phyloP scores from a whole-genome alignment of 345 rosid genomes.

The Microcos paniculata region DNA sequence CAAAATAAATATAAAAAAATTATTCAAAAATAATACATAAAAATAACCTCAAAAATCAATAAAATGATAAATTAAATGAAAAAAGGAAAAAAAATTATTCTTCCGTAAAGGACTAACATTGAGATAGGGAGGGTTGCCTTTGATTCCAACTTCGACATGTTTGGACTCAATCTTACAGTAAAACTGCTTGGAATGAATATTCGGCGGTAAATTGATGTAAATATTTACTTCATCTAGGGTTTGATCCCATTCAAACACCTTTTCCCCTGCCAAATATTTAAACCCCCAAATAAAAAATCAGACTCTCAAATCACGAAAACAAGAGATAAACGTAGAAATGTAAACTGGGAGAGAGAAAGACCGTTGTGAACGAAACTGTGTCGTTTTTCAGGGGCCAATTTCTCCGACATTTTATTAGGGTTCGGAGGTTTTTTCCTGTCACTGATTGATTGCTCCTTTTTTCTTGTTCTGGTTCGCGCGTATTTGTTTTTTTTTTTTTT shows the following conservation, averaged over 20 bases:
- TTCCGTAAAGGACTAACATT: constrained; percentile 52
- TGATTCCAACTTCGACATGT: constrained; percentile 90
- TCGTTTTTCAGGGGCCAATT: constrained; percentile 68
- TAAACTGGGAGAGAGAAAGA: not conserved
- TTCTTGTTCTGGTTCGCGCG: constrained; percentile 5
- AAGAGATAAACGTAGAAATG: not conserved
- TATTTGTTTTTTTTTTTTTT: not conserved
- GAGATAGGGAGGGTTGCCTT: constrained; percentile 94
- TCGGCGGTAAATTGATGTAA: constrained; percentile 71
- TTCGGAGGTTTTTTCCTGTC: not conserved
- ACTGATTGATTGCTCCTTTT: not conserved
- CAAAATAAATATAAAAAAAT: not conserved
- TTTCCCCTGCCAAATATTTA: constrained; percentile 42
- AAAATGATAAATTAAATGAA: not conserved
- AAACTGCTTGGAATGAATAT: constrained; percentile 67
- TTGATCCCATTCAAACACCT: constrained; percentile 96
- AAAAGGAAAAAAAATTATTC: not conserved
- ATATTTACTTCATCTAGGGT: constrained; percentile 83
- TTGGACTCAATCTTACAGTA: constrained; percentile 80
- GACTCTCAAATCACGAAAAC: not conserved
- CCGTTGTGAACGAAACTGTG: constrained; percentile 53
- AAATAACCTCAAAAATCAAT: not conserved
- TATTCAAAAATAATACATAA: not conserved
- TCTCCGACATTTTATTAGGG: constrained; percentile 48
- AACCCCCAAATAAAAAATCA: not conserved